Base-by-base conservation (phyloP, 176 grass and related monocot genomes). In the Cenchrus americanus region DNA sequence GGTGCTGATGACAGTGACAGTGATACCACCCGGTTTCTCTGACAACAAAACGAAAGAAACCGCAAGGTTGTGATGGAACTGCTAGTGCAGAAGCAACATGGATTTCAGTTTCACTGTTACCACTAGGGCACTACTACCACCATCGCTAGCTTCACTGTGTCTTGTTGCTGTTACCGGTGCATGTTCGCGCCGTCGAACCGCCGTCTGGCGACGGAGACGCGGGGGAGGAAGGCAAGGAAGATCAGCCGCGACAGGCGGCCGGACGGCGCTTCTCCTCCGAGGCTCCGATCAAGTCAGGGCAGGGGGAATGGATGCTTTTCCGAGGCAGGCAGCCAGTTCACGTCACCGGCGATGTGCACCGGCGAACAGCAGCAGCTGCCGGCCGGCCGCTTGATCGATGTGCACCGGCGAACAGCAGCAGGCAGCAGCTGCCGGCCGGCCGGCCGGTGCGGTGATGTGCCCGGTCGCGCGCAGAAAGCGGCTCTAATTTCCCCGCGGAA, bases 291-390 rank as follows among this genome's bases (percentile, higher is more conserved):
- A 58, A 15, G 30, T 77, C 66, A 40, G 23, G 26, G 8, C 37
- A 44, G 10, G 63, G 62, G 63, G 14, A 17, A 7, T 14, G 14
- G 19, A 41, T 75, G 62, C 85, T 82, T 26, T 76, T 66, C 52
- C 10, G 51, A 5, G 80, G 32, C 86, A 41, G 63, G 71, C 77
- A 32, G 14, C 27, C 41, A 10, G 86, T 87, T 82, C 85, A 75
- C 62, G 60, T 82, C n/a, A n/a, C n/a, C n/a, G n/a, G n/a, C 71
- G 78, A 69, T 60, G 68, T 70, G 63, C 79, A 87, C 72, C 64
- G 72, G n/a, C 18, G 43, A 82, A n/a, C 63, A 22, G 60, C 61
- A 67, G 41, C 61, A 67, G 22, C 22, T 15, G 57, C 53, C 15
- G 11, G 9, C 7, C 42, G 11, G 5, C 7, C 22, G 55, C n/a